These are phyloP conservation scores for Ceratobasidium theobromae DNA, from an alignment of 1,284 basidiomycete species.

Conservation along the genomic window DNA sequence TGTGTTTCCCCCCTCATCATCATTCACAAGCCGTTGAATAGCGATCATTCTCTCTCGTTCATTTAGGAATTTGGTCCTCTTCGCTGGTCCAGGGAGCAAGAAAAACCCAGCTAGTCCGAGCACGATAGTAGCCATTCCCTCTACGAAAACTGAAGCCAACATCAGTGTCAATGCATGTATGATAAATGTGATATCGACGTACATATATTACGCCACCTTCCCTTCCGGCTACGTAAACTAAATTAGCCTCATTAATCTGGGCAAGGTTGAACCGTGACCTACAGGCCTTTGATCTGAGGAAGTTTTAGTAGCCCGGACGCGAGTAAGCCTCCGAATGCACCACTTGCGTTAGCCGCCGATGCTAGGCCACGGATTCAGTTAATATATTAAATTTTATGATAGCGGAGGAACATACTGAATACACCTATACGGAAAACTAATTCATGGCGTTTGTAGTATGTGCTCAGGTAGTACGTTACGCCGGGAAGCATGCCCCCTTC, in stretches of 20 bases:
- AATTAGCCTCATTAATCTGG: too few relatives aligned
- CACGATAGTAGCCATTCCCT: slow-evolving; percentile 43
- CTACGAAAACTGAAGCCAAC: slow-evolving; percentile 36
- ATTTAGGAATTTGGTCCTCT: slow-evolving; percentile 41
- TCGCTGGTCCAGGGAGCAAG: slow-evolving; percentile 42
- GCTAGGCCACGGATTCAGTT: background rate
- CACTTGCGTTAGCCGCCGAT: slow-evolving; percentile 34
- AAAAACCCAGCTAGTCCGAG: slow-evolving; percentile 43
- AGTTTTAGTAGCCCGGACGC: slow-evolving; percentile 38
- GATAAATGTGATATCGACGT: background rate
- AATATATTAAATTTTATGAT: background rate
- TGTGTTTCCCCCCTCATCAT: slow-evolving; percentile 4
- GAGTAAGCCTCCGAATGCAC: slow-evolving; percentile 36
- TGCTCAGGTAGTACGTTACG: slow-evolving; percentile 41
- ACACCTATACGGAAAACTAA: slow-evolving; percentile 43
- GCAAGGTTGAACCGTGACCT: slow-evolving; percentile 33
- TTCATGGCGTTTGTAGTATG: slow-evolving; percentile 43
- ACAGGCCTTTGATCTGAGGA: slow-evolving; percentile 37
- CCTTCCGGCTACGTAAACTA: slow-evolving; percentile 33
- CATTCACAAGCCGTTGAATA: slow-evolving; percentile 28
- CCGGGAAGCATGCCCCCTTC: slow-evolving; percentile 44
- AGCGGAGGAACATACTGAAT: slow-evolving; percentile 33
- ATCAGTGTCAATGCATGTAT: background rate
- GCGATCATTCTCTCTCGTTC: slow-evolving; percentile 42
- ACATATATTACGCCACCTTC: slow-evolving; percentile 43